These are phyloP conservation scores for Eutrema japonicum DNA, from an alignment of 345 rosid genomes.

Conservation along the genomic window DNA sequence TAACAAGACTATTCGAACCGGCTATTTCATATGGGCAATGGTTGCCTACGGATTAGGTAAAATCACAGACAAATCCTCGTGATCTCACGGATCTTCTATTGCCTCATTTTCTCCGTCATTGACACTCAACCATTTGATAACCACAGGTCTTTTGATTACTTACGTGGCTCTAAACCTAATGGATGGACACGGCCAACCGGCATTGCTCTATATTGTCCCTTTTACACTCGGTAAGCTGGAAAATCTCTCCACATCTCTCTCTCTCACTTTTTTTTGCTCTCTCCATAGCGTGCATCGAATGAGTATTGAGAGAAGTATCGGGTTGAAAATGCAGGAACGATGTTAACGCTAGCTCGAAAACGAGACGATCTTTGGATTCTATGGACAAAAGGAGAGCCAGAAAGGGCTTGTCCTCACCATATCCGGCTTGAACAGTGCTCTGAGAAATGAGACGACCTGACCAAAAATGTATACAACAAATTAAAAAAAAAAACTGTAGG, in stretches of 20 bases:
- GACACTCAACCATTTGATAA: conserved; percentile 20
- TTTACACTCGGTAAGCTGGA: conserved; percentile 76
- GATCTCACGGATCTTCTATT: not conserved
- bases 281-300: not conserved
- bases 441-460: conserved; percentile 37
- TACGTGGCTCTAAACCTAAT: conserved; percentile 90
- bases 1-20: conserved; percentile 78
- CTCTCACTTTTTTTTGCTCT: not conserved
- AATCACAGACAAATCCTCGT: not conserved
- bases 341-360: conserved; percentile 67
- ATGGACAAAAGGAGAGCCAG: conserved; percentile 88
- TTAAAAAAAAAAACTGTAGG: not conserved
- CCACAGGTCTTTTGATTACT: conserved; percentile 87
- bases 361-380: conserved; percentile 73
- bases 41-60: conserved; percentile 91
- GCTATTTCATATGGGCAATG: conserved; percentile 97
- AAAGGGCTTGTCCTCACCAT: conserved; percentile 72
- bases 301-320: conserved; percentile 9
- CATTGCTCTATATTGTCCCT: conserved; percentile 91
- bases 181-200: conserved; percentile 99
- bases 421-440: conserved; percentile 47
- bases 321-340: conserved; percentile 59
- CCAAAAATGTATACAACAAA: conserved; percentile 21
- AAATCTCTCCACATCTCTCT: not conserved
- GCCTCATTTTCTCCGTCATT: conserved; percentile 12